Evolutionary conservation across 1,284 basidiomycete species (phyloP), one percentile per base, ranked within the genome.

Genomic region (Leccinum huronense): DNA sequence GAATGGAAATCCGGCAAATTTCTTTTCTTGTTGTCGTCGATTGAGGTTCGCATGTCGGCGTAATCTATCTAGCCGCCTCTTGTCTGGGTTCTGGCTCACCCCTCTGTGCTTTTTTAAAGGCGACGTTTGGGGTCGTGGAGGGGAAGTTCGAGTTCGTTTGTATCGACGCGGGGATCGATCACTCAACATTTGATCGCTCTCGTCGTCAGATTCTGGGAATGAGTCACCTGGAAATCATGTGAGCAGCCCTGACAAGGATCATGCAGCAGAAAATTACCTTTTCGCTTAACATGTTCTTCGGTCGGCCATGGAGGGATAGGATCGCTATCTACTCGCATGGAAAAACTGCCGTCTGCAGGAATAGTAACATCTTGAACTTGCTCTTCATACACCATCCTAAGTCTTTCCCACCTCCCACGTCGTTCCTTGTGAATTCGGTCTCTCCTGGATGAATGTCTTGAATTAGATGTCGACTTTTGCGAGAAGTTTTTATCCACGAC

Each of bases 111-210:
- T 69, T 19, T 70, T 70, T 6, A 84, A 83, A 36, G 84, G 81
- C 3, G 77, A 72, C 1, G 79, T 83, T 60, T 84, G 79, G 42
- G 80, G 77, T 14, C 69, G 69, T 6, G 84, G 84, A 36, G 85
- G 81, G 3, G 77, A 71, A 2, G 79, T 83, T 59, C 85, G 79
- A 51, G 79, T 77, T 33, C 86, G 80, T 70, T 86, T 87, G 13
- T 33, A n/a, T 48, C 38, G 38, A 36, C 70, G 73, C 16, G 73
- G 68, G 40, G 61, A 59, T 11, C 14, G 61, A 48, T 72, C 69
- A 30, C 75, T 79, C 13, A 33, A 58, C 19, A 73, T 75, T 51
- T 67, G 67, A 54, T 75, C 72, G 4, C 38, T 40, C 19, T 71
- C 64, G 34, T 55, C 4, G 19, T 67, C 67, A 34, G 65, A 67